Conservation (phyloP, 495 filamentous ascomycete genomes). For the Podospora tetraspora region DNA sequence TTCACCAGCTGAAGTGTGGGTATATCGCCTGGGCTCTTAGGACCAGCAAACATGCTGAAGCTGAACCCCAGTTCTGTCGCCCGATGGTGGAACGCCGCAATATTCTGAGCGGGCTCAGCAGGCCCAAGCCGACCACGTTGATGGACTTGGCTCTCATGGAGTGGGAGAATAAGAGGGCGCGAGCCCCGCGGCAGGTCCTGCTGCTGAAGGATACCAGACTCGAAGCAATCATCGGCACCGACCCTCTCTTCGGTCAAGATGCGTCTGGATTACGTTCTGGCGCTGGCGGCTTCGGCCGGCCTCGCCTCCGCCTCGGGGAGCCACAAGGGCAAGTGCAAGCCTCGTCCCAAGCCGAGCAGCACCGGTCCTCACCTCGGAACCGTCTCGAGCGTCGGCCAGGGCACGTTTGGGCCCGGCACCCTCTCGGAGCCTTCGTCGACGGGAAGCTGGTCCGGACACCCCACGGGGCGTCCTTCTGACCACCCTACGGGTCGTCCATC, state of each 20-base stretch:
- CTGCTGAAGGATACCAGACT: background rate
- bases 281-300: background rate
- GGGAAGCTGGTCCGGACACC: background rate
- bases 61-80: no score
- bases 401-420: background rate
- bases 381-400: background rate
- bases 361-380: background rate
- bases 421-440: background rate
- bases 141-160: background rate
- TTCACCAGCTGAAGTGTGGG: background rate
- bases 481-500: background rate
- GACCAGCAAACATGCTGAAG: no score
- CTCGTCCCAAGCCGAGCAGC: background rate
- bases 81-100: no score
- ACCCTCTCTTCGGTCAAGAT: background rate
- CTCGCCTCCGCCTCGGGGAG: background rate
- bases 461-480: background rate
- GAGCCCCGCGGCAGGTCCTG: background rate
- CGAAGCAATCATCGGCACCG: background rate
- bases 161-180: background rate
- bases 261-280: background rate
- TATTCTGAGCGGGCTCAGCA: no score
- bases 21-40: no score
- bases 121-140: background rate
- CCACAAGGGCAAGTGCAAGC: background rate